These are phyloP conservation scores for Golubevia sp. DNA, from an alignment of 1,284 basidiomycete genomes.

Conservation along the genomic window DNA sequence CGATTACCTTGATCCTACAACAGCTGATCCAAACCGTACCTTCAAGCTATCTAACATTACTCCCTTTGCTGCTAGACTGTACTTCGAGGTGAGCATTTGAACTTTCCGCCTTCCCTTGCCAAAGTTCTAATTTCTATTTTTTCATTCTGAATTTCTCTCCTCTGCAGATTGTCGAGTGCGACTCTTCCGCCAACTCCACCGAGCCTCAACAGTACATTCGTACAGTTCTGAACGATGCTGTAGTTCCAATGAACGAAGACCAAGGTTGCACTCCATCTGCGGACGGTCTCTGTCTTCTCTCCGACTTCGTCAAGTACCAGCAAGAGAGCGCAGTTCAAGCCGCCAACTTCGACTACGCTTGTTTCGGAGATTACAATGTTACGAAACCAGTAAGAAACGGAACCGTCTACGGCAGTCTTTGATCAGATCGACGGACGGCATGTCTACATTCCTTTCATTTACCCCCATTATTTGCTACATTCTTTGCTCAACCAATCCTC, in stretches of 20 bases:
- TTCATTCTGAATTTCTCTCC: neutral
- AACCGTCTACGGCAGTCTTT: slow-evolving; percentile 4
- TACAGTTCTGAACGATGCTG: slow-evolving; percentile 83
- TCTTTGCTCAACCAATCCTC: too few species aligned
- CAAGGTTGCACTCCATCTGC: slow-evolving; percentile 68
- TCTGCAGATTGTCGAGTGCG: slow-evolving; percentile 3
- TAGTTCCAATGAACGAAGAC: slow-evolving; percentile 79
- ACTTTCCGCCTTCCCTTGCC: neutral
- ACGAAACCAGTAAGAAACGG: slow-evolving; percentile 34
- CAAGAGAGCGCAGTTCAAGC: slow-evolving; percentile 27
- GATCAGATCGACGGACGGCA: too few species aligned
- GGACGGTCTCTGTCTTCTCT: slow-evolving; percentile 79
- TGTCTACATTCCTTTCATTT: too few species aligned
- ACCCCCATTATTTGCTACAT: too few species aligned
- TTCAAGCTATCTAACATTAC: slow-evolving; percentile 38
- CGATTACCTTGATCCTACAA: slow-evolving; percentile 27
- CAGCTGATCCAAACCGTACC: slow-evolving; percentile 21
- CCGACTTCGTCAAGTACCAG: slow-evolving; percentile 70
- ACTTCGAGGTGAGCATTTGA: slow-evolving; percentile 40
- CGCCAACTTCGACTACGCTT: slow-evolving; percentile 43
- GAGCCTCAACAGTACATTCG: slow-evolving; percentile 76
- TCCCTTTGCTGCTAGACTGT: slow-evolving; percentile 37
- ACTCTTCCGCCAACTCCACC: slow-evolving; percentile 63
- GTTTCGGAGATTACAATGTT: slow-evolving; percentile 29
- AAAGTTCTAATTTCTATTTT: slow-evolving; percentile 8